Percentiles rank a stretch among this genome's conserved stretches.
Evolutionary conservation across 768 basidiomycete species (phyloP).

Genomic region (Fibroporia radiculosa): DNA sequence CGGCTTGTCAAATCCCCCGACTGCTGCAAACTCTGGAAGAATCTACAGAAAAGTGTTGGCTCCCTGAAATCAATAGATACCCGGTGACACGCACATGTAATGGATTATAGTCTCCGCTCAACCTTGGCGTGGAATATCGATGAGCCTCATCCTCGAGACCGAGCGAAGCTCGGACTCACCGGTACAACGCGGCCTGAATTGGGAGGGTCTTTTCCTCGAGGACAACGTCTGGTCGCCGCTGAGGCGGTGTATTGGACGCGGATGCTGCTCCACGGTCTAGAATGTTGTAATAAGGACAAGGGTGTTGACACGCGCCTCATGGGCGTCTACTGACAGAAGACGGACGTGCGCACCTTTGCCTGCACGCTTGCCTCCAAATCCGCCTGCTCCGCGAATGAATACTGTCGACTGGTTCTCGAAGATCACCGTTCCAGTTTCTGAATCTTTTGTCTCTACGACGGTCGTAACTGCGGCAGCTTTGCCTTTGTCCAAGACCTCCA

Average conservation of each 20-base stretch:
- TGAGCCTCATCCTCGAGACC: not conserved
- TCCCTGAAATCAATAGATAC: not conserved
- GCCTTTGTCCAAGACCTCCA: constrained; percentile 85
- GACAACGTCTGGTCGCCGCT: constrained; percentile 77
- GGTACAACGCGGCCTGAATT: constrained; percentile 86
- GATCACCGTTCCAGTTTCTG: constrained; percentile 65
- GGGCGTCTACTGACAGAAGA: not conserved
- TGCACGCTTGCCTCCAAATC: constrained; percentile 85
- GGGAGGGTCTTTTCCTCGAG: constrained; percentile 81
- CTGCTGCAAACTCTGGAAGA: constrained; percentile 85
- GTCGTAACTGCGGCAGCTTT: constrained; percentile 89
- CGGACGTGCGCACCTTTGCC: constrained; percentile 56
- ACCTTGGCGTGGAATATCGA: constrained; percentile 29
- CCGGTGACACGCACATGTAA: constrained; percentile 54
- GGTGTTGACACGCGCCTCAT: not conserved
- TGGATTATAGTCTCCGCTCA: constrained; percentile 91
- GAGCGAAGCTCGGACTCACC: constrained; percentile 36
- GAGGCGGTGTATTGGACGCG: constrained; percentile 73
- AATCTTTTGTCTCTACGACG: constrained; percentile 75
- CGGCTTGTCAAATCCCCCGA: constrained; percentile 92
- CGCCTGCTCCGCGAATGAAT: constrained; percentile 91
- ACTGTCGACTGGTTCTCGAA: constrained; percentile 92
- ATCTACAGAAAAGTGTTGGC: constrained; percentile 41
- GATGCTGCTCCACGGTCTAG: constrained; percentile 87
- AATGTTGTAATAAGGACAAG: not conserved